Conservation (phyloP, 768 basidiomycete species). For the Russula virescens region DNA sequence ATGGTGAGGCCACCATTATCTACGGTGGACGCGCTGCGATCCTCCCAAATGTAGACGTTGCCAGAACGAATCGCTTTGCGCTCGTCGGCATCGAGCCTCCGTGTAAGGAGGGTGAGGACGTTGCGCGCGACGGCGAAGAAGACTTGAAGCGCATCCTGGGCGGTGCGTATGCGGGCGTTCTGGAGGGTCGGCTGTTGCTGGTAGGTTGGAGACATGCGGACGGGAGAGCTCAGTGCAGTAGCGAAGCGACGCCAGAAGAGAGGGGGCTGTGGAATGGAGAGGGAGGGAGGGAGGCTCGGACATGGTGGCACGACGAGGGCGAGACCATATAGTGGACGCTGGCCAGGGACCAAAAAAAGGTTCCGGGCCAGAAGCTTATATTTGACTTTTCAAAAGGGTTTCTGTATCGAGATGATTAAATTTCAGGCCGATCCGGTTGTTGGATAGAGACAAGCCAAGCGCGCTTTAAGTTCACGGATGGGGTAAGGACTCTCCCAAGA, state of each 20-base stretch:
- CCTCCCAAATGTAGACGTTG: conserved; percentile 62
- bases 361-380: conserved; percentile 27
- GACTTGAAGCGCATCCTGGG: conserved; percentile 73
- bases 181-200: conserved; percentile 73
- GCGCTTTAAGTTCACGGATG: conserved; percentile 7
- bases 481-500: conserved; percentile 10
- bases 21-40: conserved; percentile 61
- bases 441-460: conserved; percentile 12
- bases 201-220: conserved; percentile 24
- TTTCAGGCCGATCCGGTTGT: conserved; percentile 23
- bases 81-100: conserved; percentile 74
- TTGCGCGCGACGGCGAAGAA: conserved; percentile 66
- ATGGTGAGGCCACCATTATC: conserved; percentile 77
- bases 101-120: conserved; percentile 63
- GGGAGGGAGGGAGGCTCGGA: neutral
- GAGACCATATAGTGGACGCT: conserved; percentile 20
- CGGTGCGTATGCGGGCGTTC: conserved; percentile 69
- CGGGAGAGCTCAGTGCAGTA: neutral
- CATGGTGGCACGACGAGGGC: conserved; percentile 21
- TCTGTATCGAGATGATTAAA: conserved; percentile 24
- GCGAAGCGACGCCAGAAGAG: neutral
- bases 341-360: conserved; percentile 26
- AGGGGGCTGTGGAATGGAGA: conserved; percentile 21
- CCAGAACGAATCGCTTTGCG: conserved; percentile 45
- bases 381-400: conserved; percentile 25